Percentiles rank a stretch among this genome's conserved stretches.
These are phyloP conservation scores for Penicillium paradoxum DNA, from an alignment of 495 filamentous ascomycete genomes.

Conservation along the genomic window DNA sequence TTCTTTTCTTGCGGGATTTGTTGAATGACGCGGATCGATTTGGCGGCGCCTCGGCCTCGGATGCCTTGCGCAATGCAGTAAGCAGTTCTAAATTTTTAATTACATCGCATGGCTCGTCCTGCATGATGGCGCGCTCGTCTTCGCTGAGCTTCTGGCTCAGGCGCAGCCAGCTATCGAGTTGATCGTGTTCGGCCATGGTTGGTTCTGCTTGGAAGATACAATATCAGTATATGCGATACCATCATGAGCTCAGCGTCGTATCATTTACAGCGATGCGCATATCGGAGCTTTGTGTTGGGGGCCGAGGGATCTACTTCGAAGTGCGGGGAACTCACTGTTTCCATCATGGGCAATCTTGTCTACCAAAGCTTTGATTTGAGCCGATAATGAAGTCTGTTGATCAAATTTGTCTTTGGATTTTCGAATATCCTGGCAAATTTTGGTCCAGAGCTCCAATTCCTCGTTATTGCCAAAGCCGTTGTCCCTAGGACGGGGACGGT, in stretches of 20 bases:
- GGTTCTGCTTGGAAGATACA: conserved; percentile 27
- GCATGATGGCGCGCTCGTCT: conserved; percentile 54
- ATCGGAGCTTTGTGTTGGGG: not conserved
- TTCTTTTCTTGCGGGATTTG: conserved; percentile 59
- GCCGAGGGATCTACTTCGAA: not conserved
- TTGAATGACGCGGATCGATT: conserved; percentile 40
- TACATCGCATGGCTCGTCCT: conserved; percentile 54
- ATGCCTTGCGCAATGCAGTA: conserved; percentile 53
- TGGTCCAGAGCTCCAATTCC: conserved; percentile 60
- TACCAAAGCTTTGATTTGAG: conserved; percentile 52
- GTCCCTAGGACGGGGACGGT: conserved; percentile 42
- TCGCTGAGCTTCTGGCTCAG: conserved; percentile 61
- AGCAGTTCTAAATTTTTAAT: conserved; percentile 58
- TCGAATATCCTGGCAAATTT: conserved; percentile 53
- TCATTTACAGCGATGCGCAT: not conserved
- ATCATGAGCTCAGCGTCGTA: not conserved
- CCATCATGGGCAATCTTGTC: conserved; percentile 43
- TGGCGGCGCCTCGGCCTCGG: conserved; percentile 53
- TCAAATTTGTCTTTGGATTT: conserved; percentile 60
- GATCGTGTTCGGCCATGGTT: conserved; percentile 37
- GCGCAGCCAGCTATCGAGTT: conserved; percentile 55
- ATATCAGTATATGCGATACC: conserved; percentile 10
- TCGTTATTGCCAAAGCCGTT: conserved; percentile 53
- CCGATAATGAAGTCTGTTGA: conserved; percentile 44
- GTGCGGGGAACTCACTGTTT: conserved; percentile 35